Evolutionary conservation across 2,329 filamentous ascomycete species (phyloP).

Genomic region (Colletotrichum lini): DNA sequence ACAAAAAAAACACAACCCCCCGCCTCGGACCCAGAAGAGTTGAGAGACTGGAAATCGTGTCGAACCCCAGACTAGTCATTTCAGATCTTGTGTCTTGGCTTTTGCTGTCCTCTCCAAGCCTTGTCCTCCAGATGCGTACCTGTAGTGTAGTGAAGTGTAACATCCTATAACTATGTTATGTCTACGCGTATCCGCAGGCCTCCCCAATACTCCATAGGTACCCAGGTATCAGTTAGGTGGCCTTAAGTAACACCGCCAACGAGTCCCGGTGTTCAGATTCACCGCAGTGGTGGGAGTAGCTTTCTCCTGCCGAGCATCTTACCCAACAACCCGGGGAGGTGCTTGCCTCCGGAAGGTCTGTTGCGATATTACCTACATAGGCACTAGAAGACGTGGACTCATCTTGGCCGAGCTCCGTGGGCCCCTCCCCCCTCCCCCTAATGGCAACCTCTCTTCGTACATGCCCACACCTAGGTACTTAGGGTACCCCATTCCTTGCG

Average conservation of each 20-base stretch:
- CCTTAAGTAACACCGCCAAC: too few relatives aligned
- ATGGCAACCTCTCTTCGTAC: conserved; percentile 16
- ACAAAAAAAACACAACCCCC: too few relatives aligned
- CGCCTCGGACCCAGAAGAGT: conserved; percentile 3
- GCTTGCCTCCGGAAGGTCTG: too few relatives aligned
- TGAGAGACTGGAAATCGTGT: conserved; percentile 8
- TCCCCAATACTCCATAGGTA: background rate
- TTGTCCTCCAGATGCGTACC: background rate
- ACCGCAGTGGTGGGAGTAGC: background rate
- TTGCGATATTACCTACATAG: too few relatives aligned
- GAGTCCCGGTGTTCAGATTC: background rate
- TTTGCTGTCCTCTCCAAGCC: background rate
- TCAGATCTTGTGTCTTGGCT: conserved; percentile 37
- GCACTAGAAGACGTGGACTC: background rate
- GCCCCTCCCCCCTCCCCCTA: conserved; percentile 19
- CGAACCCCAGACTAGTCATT: conserved; percentile 23
- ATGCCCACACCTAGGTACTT: too few relatives aligned
- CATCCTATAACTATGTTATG: background rate
- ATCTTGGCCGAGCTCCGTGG: conserved; percentile 29
- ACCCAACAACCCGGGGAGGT: conserved; percentile 3
- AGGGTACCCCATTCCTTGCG: conserved; percentile 1
- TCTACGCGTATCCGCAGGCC: background rate
- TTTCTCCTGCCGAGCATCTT: background rate
- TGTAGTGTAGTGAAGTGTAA: background rate
- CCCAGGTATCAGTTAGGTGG: too few relatives aligned